phyloP scores from a whole-genome alignment of 2,329 filamentous ascomycete genomes.

The Pyrenochaeta sp. region DNA sequence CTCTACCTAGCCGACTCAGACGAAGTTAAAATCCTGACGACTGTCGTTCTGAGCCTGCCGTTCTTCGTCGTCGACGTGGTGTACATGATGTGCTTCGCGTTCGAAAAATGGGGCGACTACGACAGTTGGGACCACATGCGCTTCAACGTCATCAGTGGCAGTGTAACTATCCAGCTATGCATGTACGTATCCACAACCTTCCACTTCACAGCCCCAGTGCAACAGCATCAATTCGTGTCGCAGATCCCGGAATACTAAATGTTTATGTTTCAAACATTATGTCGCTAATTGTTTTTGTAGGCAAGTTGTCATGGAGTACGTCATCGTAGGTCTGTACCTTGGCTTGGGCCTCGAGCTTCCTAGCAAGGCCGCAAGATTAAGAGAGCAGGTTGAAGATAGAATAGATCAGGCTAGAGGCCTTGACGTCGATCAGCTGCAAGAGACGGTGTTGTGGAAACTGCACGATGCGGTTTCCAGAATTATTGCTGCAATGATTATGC shows the following conservation, averaged over 20 bases:
- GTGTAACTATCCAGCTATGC: conserved; percentile 44
- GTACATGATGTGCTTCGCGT: conserved; percentile 49
- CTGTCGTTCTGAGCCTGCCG: conserved; percentile 43
- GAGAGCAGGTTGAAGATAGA: conserved; percentile 36
- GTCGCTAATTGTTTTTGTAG: conserved; percentile 11
- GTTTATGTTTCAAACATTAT: neutral
- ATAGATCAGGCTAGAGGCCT: conserved; percentile 32
- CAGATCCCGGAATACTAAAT: too few species aligned
- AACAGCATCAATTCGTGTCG: too few species aligned
- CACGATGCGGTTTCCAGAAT: conserved; percentile 36
- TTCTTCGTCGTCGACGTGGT: conserved; percentile 47
- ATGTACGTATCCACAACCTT: conserved; percentile 33
- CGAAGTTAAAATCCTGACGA: conserved; percentile 46
- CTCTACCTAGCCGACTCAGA: conserved; percentile 41
- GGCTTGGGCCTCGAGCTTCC: conserved; percentile 40
- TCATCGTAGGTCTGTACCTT: conserved; percentile 43
- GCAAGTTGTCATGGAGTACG: conserved; percentile 47
- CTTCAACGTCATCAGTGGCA: conserved; percentile 47
- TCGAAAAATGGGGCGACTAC: conserved; percentile 28
- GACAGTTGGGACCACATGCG: conserved; percentile 21
- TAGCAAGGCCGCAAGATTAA: conserved; percentile 38
- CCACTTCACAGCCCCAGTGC: neutral
- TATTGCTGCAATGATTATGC: conserved; percentile 41
- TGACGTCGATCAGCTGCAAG: conserved; percentile 38
- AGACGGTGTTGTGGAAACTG: conserved; percentile 43